phyloP scores from a whole-genome alignment of 108 stramenopile species.

The Nitzschia sp. region DNA sequence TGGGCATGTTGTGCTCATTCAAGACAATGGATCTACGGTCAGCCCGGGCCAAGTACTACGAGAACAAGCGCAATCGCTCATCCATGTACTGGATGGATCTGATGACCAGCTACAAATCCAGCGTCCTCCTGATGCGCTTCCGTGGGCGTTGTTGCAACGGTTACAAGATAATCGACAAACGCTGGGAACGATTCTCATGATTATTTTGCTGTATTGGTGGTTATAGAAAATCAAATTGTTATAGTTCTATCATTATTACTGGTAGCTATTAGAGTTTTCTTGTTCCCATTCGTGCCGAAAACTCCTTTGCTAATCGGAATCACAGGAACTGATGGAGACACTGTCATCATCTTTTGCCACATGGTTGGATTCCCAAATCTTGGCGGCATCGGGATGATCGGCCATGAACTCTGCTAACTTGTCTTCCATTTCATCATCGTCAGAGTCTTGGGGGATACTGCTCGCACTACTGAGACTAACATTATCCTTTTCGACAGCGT shows the following conservation, averaged over 20 bases:
- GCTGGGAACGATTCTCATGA: not conserved
- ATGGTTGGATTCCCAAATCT: not conserved
- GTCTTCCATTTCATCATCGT: not conserved
- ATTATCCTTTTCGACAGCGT: not conserved
- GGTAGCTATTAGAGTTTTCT: not conserved
- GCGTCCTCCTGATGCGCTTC: too few species aligned
- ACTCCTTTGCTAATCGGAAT: not conserved
- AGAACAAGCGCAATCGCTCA: conserved; percentile 1
- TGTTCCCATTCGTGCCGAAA: not conserved
- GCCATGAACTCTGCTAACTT: not conserved
- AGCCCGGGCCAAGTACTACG: not conserved
- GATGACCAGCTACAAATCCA: not conserved
- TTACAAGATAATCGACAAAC: conserved; percentile 1
- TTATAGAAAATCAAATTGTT: not conserved
- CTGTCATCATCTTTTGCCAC: not conserved
- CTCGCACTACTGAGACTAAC: not conserved
- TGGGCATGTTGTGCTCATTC: not conserved
- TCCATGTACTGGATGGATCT: not conserved
- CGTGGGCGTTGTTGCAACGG: not conserved
- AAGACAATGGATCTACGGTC: not conserved
- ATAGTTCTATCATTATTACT: not conserved
- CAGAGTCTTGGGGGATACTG: not conserved
- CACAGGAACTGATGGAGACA: not conserved
- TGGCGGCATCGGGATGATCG: not conserved
- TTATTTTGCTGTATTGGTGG: not conserved